A percentile compares a stretch with the other conserved stretches of the same genome.
Conservation (phyloP, 2,329 filamentous ascomycete species). For the Diplodia intermedia region DNA sequence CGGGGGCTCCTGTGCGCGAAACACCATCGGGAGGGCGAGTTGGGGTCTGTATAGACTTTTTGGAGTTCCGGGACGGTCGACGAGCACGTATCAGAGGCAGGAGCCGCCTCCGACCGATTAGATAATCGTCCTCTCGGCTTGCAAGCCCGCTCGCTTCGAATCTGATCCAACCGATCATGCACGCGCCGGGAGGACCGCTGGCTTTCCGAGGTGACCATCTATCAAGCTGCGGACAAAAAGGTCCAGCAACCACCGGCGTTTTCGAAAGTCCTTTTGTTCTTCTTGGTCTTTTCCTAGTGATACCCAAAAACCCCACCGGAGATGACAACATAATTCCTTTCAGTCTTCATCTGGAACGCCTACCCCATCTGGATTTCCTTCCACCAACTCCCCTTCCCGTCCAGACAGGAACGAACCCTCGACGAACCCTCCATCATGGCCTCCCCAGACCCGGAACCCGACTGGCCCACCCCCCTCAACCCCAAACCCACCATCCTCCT, state of each 20-base stretch:
- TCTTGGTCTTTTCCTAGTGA: not conserved
- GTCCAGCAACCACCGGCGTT: not conserved
- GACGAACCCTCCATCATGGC: not conserved
- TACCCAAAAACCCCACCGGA: conserved; percentile 1
- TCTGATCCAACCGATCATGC: conserved; percentile 29
- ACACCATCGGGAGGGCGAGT: not conserved
- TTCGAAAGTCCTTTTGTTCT: conserved; percentile 1
- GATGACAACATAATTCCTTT: not conserved
- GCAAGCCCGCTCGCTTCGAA: not conserved
- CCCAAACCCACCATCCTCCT: conserved; percentile 17
- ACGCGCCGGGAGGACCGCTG: conserved; percentile 7
- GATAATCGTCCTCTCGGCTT: not conserved
- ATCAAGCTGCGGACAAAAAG: not conserved
- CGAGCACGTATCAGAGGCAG: not conserved
- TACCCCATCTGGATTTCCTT: not conserved
- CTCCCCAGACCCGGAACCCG: not conserved
- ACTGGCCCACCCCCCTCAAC: conserved; percentile 1
- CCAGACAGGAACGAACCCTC: not conserved
- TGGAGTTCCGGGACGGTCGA: not conserved
- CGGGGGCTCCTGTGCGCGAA: not conserved
- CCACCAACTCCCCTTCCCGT: not conserved
- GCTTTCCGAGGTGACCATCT: not conserved
- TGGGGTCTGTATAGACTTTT: conserved; percentile 9
- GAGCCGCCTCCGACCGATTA: not conserved
- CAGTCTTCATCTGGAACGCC: not conserved